Conservation (phyloP, 495 filamentous ascomycete species). For the Penicillium cataractarum region DNA sequence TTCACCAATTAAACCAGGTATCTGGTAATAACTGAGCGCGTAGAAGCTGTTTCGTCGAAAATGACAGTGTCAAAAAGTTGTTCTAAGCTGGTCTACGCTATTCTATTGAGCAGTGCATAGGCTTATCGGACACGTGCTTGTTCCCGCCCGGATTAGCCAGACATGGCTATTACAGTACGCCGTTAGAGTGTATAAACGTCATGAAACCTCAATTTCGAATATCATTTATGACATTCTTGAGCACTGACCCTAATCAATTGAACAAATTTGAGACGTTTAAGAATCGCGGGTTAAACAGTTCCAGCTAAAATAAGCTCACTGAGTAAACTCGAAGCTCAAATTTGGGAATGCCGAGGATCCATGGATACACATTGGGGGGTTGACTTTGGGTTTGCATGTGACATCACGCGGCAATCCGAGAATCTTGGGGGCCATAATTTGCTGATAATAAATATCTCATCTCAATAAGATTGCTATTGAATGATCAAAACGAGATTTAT, state of each 20-base stretch:
- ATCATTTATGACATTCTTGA: neutral
- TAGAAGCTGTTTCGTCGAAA: neutral
- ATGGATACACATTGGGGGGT: neutral
- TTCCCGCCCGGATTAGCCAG: neutral
- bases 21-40: neutral
- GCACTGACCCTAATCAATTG: neutral
- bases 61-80: no score
- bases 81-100: no score
- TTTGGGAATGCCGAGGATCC: neutral
- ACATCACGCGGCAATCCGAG: no score
- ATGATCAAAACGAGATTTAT: neutral
- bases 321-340: neutral
- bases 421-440: neutral
- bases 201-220: neutral
- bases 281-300: neutral
- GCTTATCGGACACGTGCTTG: neutral
- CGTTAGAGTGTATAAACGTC: neutral
- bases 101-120: no score
- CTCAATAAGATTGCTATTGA: neutral
- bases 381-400: slow-evolving; percentile 3
- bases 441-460: neutral
- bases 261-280: neutral
- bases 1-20: neutral
- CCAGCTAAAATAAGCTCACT: neutral
- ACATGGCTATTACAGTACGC: no score